Evolutionary conservation across 2,329 filamentous ascomycete species (phyloP), one percentile per base, ranked within the genome.

Genomic region (Lanzia echinophila): DNA sequence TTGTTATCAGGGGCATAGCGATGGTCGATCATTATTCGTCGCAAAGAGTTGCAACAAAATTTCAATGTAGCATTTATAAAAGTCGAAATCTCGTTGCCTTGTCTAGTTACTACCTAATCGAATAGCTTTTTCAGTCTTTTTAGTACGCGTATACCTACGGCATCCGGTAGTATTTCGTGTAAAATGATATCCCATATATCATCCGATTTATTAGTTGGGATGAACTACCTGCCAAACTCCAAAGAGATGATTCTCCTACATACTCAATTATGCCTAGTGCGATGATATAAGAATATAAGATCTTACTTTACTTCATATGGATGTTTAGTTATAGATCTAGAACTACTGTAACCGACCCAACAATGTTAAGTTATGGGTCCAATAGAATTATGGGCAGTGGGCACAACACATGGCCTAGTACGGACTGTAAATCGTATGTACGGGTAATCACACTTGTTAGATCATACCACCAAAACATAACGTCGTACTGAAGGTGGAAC

Each of bases 81-180:
- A 20, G 22, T 34, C 19, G 44, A 50, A 50, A 50, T 50, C 48
- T 50, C 6, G 48, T 50, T 50, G 48, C 48, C 48, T 50, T 50
- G 48, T 13, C 43, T 41, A 17, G 31, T 24, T 13, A 41, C n/a
- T 42, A 5, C 13, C 31, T 13, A 11, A 34, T 34, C 31, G 13
- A 24, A 50, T 50, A 6, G 24, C 24, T 42, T 41, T 12, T 19
- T 15, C 17, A n/a, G n/a, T n/a, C n/a, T n/a, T n/a, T n/a, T n/a
- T n/a, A n/a, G n/a, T n/a, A n/a, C n/a, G n/a, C n/a, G n/a, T n/a
- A n/a, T n/a, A n/a, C n/a, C n/a, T n/a, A n/a, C n/a, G n/a, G n/a
- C n/a, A n/a, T n/a, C n/a, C n/a, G n/a, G n/a, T n/a, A n/a, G n/a
- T n/a, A n/a, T n/a, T n/a, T n/a, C 24, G 24, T 4, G 24, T 28